phyloP scores from a whole-genome alignment of 176 grass and related monocot species.

The Hordeum marinum region DNA sequence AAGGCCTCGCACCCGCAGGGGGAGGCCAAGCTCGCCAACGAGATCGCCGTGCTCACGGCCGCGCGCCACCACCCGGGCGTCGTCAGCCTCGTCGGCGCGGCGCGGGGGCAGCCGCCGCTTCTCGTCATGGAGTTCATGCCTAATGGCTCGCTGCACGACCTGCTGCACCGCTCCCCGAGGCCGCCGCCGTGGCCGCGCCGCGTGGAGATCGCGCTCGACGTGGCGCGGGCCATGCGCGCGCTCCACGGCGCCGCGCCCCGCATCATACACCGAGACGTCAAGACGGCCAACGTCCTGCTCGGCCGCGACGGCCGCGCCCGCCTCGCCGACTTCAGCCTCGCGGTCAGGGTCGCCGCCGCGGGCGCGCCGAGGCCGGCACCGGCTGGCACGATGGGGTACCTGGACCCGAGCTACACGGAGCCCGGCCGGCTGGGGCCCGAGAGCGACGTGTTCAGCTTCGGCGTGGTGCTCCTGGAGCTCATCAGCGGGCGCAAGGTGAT shows the following conservation, averaged over 20 bases:
- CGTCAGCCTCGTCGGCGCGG: constrained; percentile 57
- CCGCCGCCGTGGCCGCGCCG: constrained; percentile 76
- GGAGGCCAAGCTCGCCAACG: constrained; percentile 61
- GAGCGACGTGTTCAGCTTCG: constrained; percentile 98
- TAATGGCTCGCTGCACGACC: constrained; percentile 83
- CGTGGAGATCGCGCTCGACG: constrained; percentile 51
- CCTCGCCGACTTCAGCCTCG: constrained; percentile 87
- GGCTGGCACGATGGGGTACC: constrained; percentile 92
- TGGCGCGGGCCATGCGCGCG: constrained; percentile 56
- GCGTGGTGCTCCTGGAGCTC: constrained; percentile 83
- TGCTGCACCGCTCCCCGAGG: constrained; percentile 42
- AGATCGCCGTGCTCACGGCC: constrained; percentile 75
- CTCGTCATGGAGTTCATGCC: constrained; percentile 89
- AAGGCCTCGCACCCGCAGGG: constrained; percentile 45
- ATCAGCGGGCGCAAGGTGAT: constrained; percentile 91
- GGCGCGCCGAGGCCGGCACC: constrained; percentile 12
- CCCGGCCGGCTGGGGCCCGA: constrained; percentile 52
- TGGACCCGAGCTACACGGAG: constrained; percentile 93
- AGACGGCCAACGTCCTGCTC: constrained; percentile 81
- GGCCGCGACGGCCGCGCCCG: constrained; percentile 52
- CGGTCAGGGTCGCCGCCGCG: constrained; percentile 22
- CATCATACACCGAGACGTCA: constrained; percentile 83
- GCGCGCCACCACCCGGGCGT: constrained; percentile 38
- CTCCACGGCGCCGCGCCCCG: constrained; percentile 55
- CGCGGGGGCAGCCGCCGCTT: constrained; percentile 1